phyloP scores from a whole-genome alignment of 345 rosid species.

The Populus davidiana region DNA sequence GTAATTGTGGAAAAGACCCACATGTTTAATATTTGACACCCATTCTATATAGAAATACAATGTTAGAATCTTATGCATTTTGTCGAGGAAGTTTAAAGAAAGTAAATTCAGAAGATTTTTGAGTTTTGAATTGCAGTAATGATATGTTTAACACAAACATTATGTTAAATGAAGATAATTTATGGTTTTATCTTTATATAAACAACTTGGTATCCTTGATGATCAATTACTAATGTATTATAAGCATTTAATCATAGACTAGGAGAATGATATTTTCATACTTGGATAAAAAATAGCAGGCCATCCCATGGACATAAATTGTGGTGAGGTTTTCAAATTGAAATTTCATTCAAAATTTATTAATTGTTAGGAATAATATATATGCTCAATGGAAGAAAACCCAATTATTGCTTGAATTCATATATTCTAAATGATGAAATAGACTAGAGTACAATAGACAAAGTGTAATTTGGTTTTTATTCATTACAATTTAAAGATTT shows the following conservation, averaged over 20 bases:
- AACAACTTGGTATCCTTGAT: conserved; percentile 24
- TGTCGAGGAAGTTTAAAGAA: conserved; percentile 23
- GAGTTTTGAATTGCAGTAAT: conserved; percentile 21
- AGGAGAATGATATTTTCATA: neutral
- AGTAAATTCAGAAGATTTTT: conserved; percentile 21
- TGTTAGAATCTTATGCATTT: conserved; percentile 29
- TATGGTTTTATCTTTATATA: conserved; percentile 24
- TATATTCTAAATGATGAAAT: too few relatives aligned
- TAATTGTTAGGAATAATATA: conserved; percentile 18
- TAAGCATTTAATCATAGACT: conserved; percentile 20
- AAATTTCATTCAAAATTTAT: conserved; percentile 2
- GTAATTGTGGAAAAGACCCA: neutral
- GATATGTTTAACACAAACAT: conserved; percentile 24
- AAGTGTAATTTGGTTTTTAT: too few relatives aligned
- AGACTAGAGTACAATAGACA: too few relatives aligned
- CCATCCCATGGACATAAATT: conserved; percentile 9
- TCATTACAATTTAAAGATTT: too few relatives aligned
- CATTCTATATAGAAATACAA: conserved; percentile 21
- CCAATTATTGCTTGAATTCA: neutral
- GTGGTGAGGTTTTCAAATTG: conserved; percentile 10
- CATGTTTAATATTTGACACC: neutral
- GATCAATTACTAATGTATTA: conserved; percentile 24
- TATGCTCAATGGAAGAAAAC: neutral
- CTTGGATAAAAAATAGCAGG: conserved; percentile 6
- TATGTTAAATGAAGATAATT: neutral